Base-by-base conservation (phyloP, 192 early-diverging fungal species). In the Allomyces arbusculus region DNA sequence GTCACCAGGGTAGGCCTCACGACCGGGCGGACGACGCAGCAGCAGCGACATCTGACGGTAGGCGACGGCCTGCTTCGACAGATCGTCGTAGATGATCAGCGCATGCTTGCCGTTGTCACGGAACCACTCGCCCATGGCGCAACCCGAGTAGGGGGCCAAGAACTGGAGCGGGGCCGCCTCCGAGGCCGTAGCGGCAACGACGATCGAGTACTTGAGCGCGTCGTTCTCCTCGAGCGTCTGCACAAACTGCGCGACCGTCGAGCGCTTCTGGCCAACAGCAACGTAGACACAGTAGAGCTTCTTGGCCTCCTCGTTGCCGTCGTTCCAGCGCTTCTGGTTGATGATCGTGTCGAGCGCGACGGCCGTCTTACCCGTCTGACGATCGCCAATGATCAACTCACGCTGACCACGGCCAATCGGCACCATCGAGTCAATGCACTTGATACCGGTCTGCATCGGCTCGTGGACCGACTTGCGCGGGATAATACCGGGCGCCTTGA, bases 261-360 rank as follows among this genome's bases (percentile, higher is more conserved):
- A 98, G 72, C 95, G 86, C 86, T 98, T 98, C 81, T 98, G 95
- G 72, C 95, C 95, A 71, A 98, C 87, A 66, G 95, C 93, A 67
- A 98, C 95, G 86, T 98, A 98, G 70, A 98, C 88, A 82, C 95
- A 98, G 85, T 96, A 98, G 72, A 98, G 83, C 86, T 98, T 98
- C 87, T 94, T 94, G 84, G 76, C 71, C 80, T 98, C 93, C 76
- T 96, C 92, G 76, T 81, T 80, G 67, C 90, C 89, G 74, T 85
- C 81, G 84, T 96, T 96, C 91, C 92, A 95, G 80, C 86, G 88
- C 89, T 94, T 96, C 81, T 98, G 93, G 90, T 98, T 98, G 69
- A 98, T 81, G 71, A 98, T 98, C 79, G 93, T 94, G 79, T 98
- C 95, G 68, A 98, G 82, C 43, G 93, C 94, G 71, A 98, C 92